Evolutionary conservation across 345 rosid genomes (phyloP).

Genomic region (Brassica rapa): DNA sequence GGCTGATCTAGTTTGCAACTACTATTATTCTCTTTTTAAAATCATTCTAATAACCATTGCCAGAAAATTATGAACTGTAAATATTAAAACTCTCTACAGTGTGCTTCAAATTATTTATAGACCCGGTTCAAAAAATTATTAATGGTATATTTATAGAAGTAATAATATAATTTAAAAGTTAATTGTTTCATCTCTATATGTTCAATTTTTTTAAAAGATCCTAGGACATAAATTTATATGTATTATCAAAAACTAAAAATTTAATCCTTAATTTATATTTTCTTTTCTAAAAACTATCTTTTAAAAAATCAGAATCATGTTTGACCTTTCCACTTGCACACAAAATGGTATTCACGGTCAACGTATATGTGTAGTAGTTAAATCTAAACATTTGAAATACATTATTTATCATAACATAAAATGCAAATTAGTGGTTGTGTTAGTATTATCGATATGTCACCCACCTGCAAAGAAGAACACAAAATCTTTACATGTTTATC

Average conservation of each 20-base stretch:
- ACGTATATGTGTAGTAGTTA: neutral
- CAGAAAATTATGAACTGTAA: neutral
- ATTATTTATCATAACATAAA: neutral
- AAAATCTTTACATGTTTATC: neutral
- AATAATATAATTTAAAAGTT: too few relatives aligned
- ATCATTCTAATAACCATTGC: neutral
- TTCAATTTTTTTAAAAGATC: too few relatives aligned
- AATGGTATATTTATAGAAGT: neutral
- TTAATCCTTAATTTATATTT: too few relatives aligned
- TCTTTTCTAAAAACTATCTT: too few relatives aligned
- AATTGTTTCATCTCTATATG: too few relatives aligned
- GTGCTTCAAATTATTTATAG: neutral
- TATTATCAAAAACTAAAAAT: neutral
- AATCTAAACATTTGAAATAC: neutral
- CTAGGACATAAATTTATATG: neutral
- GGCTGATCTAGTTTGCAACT: slow-evolving; percentile 18
- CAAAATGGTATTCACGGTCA: too few relatives aligned
- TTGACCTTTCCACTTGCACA: too few relatives aligned
- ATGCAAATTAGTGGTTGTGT: neutral
- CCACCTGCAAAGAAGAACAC: neutral
- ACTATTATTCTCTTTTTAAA: neutral
- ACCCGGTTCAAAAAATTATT: neutral
- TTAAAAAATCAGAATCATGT: too few relatives aligned
- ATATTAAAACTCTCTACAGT: neutral
- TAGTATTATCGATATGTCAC: neutral